Percentiles rank a stretch among this genome's conserved stretches.
Evolutionary conservation across 2,329 filamentous ascomycete genomes (phyloP).

Genomic region (Hymenoscyphus albidus): DNA sequence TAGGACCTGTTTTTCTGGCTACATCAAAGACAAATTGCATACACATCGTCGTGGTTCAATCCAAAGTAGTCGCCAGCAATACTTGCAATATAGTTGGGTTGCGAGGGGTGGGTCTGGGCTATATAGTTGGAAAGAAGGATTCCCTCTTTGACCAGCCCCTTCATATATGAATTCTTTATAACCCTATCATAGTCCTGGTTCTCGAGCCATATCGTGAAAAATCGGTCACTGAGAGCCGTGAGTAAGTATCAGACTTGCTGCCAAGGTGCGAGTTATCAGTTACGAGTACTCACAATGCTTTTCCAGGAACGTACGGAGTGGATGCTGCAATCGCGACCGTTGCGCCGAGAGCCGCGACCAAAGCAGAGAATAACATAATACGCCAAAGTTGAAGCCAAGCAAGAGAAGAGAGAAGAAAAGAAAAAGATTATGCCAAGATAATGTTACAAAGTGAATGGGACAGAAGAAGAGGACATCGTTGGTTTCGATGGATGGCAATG

Average conservation of each 20-base stretch:
- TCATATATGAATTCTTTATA: slow-evolving; percentile 39
- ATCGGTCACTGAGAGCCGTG: slow-evolving; percentile 51
- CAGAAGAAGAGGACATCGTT: neutral
- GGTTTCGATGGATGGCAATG: neutral
- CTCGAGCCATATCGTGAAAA: slow-evolving; percentile 61
- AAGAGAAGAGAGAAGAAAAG: neutral
- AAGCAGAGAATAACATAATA: neutral
- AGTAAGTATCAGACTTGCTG: neutral
- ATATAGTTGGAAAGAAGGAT: slow-evolving; percentile 45
- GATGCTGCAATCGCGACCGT: neutral
- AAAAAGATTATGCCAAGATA: neutral
- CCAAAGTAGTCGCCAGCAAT: slow-evolving; percentile 48
- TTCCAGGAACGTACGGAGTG: neutral
- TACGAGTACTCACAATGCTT: neutral
- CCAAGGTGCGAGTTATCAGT: neutral
- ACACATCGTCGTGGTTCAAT: slow-evolving; percentile 42
- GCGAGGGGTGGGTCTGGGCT: slow-evolving; percentile 44
- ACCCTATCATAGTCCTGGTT: slow-evolving; percentile 46
- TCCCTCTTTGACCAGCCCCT: slow-evolving; percentile 41
- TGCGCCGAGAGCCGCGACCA: neutral
- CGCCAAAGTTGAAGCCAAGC: neutral
- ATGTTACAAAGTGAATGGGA: neutral
- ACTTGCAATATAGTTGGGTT: slow-evolving; percentile 47
- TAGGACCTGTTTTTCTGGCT: too few species aligned
- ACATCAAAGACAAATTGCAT: too few species aligned